Conservation (phyloP, 768 basidiomycete species). For the Leccinellum luteum region DNA sequence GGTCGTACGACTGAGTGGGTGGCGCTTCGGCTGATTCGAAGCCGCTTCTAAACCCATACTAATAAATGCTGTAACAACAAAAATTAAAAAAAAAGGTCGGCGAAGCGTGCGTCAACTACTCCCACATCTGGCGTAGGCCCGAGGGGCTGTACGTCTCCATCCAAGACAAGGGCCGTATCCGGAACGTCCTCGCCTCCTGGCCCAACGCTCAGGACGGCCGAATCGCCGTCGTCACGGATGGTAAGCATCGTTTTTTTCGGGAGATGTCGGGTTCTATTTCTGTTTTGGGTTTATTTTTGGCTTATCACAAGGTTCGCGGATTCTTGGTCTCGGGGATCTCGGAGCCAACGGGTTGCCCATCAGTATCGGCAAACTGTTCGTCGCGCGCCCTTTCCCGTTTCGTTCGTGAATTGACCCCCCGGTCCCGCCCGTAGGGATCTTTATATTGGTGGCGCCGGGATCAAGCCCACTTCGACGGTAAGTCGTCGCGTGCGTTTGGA, state of each 20-base stretch:
- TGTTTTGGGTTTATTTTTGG: neutral
- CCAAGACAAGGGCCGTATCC: constrained; percentile 62
- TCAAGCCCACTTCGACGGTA: constrained; percentile 48
- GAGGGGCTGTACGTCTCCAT: constrained; percentile 64
- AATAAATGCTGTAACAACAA: neutral
- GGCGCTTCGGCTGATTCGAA: neutral
- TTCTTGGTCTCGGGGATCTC: constrained; percentile 62
- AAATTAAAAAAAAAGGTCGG: constrained; percentile 41
- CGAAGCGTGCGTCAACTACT: constrained; percentile 69
- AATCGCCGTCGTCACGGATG: constrained; percentile 80
- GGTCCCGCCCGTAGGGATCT: constrained; percentile 42
- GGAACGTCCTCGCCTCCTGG: constrained; percentile 54
- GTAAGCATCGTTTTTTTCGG: constrained; percentile 27
- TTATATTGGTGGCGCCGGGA: constrained; percentile 71
- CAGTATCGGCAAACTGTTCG: constrained; percentile 70
- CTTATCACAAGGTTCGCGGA: constrained; percentile 49
- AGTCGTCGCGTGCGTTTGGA: neutral
- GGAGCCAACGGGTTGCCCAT: constrained; percentile 47
- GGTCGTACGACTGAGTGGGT: constrained; percentile 6
- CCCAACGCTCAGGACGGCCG: constrained; percentile 43
- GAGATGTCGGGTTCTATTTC: neutral
- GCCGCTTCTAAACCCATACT: neutral
- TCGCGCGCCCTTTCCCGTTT: constrained; percentile 8
- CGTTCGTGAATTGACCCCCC: neutral
- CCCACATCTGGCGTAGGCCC: constrained; percentile 64